These are phyloP conservation scores for Sesbania bispinosa DNA, from an alignment of 306 rosid genomes.

Conservation along the genomic window DNA sequence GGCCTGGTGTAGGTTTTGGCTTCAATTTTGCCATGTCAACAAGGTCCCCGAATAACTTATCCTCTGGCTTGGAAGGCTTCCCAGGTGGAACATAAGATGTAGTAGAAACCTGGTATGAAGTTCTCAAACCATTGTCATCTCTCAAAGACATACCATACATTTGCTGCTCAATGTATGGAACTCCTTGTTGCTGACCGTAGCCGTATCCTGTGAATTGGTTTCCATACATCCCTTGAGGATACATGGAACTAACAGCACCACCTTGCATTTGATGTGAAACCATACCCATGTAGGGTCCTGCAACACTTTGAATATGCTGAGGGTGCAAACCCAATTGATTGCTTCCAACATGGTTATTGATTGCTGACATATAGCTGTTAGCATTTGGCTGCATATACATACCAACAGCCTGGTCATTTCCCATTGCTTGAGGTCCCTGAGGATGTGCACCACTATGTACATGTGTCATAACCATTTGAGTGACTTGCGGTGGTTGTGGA, in stretches of 20 bases:
- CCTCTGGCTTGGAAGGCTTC: constrained; percentile 88
- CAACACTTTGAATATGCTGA: constrained; percentile 43
- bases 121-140: constrained; percentile 57
- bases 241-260: constrained; percentile 41
- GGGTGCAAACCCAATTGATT: constrained; percentile 60
- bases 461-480: constrained; percentile 46
- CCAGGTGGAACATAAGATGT: constrained; percentile 58
- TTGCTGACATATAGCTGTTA: constrained; percentile 45
- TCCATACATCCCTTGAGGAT: constrained; percentile 82
- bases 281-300: constrained; percentile 60
- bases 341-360: constrained; percentile 53
- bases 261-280: constrained; percentile 51
- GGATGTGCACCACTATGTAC: constrained; percentile 46
- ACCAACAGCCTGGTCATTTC: constrained; percentile 58
- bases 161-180: constrained; percentile 67
- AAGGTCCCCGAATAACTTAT: constrained; percentile 90
- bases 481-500: constrained; percentile 51
- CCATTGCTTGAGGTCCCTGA: constrained; percentile 52
- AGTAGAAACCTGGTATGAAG: constrained; percentile 54
- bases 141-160: constrained; percentile 75
- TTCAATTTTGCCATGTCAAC: constrained; percentile 86
- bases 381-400: constrained; percentile 74
- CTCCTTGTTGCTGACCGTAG: constrained; percentile 61
- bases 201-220: constrained; percentile 69
- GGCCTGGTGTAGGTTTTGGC: constrained; percentile 63